Evolutionary conservation across 2,329 filamentous ascomycete genomes (phyloP).

Genomic region (Hypoxylon sp.): DNA sequence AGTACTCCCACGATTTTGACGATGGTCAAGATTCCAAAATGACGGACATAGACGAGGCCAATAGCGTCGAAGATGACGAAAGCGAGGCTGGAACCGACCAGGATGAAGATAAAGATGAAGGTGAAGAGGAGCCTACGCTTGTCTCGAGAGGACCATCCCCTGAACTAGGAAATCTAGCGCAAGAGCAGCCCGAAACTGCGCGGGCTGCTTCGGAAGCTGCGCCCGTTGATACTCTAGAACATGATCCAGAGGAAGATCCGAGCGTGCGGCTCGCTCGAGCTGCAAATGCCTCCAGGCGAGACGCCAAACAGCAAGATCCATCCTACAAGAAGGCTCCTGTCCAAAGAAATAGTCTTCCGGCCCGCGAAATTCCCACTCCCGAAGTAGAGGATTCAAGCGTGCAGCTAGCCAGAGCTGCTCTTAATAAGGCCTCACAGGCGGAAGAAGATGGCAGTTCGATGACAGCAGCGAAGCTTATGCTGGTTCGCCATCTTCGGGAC

Average conservation of each 20-base stretch:
- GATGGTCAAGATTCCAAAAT: conserved; percentile 6
- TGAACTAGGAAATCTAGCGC: conserved; percentile 24
- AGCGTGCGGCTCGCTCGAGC: conserved; percentile 46
- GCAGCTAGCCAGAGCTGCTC: conserved; percentile 45
- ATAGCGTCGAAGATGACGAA: conserved; percentile 9
- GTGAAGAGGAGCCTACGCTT: conserved; percentile 10
- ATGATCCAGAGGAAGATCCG: conserved; percentile 34
- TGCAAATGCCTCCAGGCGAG: conserved; percentile 39
- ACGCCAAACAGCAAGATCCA: conserved; percentile 28
- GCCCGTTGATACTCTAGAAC: conserved; percentile 27
- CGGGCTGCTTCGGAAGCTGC: conserved; percentile 19
- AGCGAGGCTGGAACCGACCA: conserved; percentile 13
- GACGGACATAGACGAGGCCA: conserved; percentile 6
- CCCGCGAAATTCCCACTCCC: conserved; percentile 28
- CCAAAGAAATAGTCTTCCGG: conserved; percentile 27
- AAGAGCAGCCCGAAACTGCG: conserved; percentile 18
- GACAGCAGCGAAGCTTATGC: conserved; percentile 58
- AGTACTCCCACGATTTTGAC: conserved; percentile 36
- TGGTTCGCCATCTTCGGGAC: conserved; percentile 60
- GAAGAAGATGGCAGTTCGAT: conserved; percentile 49
- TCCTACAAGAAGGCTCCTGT: conserved; percentile 15
- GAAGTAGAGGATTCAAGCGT: conserved; percentile 44
- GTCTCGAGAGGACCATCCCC: conserved; percentile 13
- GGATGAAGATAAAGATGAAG: conserved; percentile 20
- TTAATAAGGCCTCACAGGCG: conserved; percentile 41